A percentile compares a stretch with the other conserved stretches of the same genome.
Evolutionary conservation across 768 basidiomycete genomes (phyloP).

Genomic region (Podaxis mareebaensis): DNA sequence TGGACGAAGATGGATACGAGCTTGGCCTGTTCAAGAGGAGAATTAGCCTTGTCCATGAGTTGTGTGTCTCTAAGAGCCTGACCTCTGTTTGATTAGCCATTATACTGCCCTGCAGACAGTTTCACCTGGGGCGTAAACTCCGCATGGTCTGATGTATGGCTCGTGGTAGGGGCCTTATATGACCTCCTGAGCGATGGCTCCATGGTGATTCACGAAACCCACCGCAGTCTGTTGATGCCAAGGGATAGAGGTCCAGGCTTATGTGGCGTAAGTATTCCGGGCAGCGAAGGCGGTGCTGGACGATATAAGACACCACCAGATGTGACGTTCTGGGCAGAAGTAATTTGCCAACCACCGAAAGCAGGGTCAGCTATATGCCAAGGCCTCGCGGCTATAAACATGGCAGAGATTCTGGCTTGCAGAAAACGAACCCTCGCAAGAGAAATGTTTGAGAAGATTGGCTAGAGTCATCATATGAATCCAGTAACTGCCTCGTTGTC

Average conservation of each 20-base stretch:
- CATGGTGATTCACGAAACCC: background rate
- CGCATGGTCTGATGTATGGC: background rate
- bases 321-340: too few species aligned
- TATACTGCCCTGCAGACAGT: background rate
- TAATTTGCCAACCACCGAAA: too few species aligned
- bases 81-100: background rate
- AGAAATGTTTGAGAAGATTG: too few species aligned
- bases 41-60: slow-evolving; percentile 11
- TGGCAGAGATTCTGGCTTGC: too few species aligned
- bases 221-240: background rate
- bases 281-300: too few species aligned
- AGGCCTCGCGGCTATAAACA: too few species aligned
- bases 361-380: too few species aligned
- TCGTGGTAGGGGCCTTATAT: slow-evolving; percentile 1
- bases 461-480: too few species aligned
- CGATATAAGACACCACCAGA: too few species aligned
- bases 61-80: background rate
- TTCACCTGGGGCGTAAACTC: background rate
- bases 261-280: too few species aligned
- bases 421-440: too few species aligned
- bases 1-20: slow-evolving; percentile 28
- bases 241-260: background rate
- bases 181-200: background rate
- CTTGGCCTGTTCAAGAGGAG: slow-evolving; percentile 20
- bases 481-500: too few species aligned